These are phyloP conservation scores for Fraxinus floribunda DNA, from an alignment of 305 asterid genomes.

Conservation along the genomic window DNA sequence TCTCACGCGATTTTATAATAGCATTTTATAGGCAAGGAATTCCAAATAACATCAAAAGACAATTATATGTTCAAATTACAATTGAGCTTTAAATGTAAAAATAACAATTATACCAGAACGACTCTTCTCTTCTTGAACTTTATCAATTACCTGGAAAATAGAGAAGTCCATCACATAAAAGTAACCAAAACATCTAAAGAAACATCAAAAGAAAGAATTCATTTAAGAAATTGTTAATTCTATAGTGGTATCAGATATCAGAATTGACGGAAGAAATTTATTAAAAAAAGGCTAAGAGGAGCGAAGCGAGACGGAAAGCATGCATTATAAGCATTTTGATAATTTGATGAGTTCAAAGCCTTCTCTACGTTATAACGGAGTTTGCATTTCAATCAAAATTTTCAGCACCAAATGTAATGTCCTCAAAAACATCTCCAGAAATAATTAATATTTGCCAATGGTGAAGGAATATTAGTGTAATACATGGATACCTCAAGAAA, in stretches of 20 bases:
- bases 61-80: neutral
- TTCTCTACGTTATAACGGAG: neutral
- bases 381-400: neutral
- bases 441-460: neutral
- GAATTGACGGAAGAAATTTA: neutral
- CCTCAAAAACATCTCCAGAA: neutral
- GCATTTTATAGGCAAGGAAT: neutral
- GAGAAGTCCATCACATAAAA: slow-evolving; percentile 1
- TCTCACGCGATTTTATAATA: neutral
- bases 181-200: neutral
- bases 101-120: slow-evolving; percentile 37
- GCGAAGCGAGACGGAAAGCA: neutral
- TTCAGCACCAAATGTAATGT: neutral
- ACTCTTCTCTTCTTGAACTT: slow-evolving; percentile 59
- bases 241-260: neutral
- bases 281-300: neutral
- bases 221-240: neutral
- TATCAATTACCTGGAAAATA: slow-evolving; percentile 52
- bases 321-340: slow-evolving; percentile 2
- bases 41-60: neutral
- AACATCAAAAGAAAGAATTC: neutral
- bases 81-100: neutral
- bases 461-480: neutral
- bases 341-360: neutral
- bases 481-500: neutral